Percentiles rank a stretch among this genome's conserved stretches.
These are phyloP conservation scores for Carex pumila DNA, from an alignment of 176 grass and related monocot genomes.

Conservation along the genomic window DNA sequence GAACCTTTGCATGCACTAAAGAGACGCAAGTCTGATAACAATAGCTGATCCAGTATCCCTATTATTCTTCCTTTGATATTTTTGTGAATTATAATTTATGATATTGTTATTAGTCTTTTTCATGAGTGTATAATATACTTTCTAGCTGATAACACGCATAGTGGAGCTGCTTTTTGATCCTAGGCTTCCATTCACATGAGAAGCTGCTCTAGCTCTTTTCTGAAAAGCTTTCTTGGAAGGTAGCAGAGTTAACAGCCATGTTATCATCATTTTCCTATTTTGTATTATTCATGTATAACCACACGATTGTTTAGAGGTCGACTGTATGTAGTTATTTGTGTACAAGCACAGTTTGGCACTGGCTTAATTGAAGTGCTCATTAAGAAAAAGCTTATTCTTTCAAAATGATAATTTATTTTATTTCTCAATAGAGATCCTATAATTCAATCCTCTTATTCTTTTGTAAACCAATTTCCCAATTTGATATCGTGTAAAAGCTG, in stretches of 20 bases:
- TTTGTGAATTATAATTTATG: constrained; percentile 37
- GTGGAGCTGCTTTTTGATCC: constrained; percentile 65
- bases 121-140: constrained; percentile 55
- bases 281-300: constrained; percentile 9
- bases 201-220: constrained; percentile 36
- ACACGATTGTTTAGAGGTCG: constrained; percentile 7
- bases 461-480: background rate
- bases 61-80: constrained; percentile 35
- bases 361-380: background rate
- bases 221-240: constrained; percentile 19
- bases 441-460: background rate
- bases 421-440: background rate
- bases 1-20: constrained; percentile 35
- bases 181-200: constrained; percentile 66
- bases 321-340: background rate
- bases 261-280: background rate
- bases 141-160: constrained; percentile 19
- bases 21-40: constrained; percentile 41
- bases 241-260: constrained; percentile 11
- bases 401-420: background rate
- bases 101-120: constrained; percentile 2
- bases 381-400: constrained; percentile 8
- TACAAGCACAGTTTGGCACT: constrained; percentile 8
- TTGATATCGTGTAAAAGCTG: background rate
- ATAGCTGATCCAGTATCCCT: constrained; percentile 9